Base-by-base conservation (phyloP, 257 asterid species). In the Solanum pinnatisectum region DNA sequence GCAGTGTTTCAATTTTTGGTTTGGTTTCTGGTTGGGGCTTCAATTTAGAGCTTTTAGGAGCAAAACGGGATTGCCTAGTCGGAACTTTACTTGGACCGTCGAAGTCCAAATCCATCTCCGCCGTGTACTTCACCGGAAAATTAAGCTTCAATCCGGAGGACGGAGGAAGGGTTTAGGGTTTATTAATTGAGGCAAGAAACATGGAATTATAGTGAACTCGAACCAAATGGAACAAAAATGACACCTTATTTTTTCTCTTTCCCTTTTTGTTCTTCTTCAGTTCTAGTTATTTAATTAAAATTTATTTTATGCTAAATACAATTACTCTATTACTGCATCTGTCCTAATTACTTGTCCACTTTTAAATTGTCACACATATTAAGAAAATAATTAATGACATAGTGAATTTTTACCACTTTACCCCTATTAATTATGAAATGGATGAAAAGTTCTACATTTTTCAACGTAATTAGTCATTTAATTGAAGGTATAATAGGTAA, bases 41-140 rank as follows among this genome's bases (percentile, higher is more conserved):
- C 81, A 86, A 42, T 86, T 89, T 94, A 60, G 96, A 88, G 87
- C 94, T 94, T 91, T 94, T 95, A 23, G 98, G 98, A 23, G 93
- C 96, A 88, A 94, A 96, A 30, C 95, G 93, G 37, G 92, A 14
- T 68, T 92, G 71, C 85, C 96, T 90, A 78, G 65, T 13, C 25
- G 93, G 89, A 25, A 49, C 92, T 74, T 84, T 87, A 37, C 39
- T 86, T 30, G 95, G 89, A 63, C 59, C 93, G 44, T 86, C 94
- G 78, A 93, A 90, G 65, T 94, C 94, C 39, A 94, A 78, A 89
- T 94, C 96, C 93, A 93, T 88, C 84, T 91, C 97, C 88, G 90
- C 93, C 96, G 90, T 92, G 39, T 76, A 42, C 49, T 36, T 49
- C 12, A n/a, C 67, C 87, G 35, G 44, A 73, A 33, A 84, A 46